These are phyloP conservation scores for Diplocarpon mali DNA, from an alignment of 2,329 filamentous ascomycete species.

Conservation along the genomic window DNA sequence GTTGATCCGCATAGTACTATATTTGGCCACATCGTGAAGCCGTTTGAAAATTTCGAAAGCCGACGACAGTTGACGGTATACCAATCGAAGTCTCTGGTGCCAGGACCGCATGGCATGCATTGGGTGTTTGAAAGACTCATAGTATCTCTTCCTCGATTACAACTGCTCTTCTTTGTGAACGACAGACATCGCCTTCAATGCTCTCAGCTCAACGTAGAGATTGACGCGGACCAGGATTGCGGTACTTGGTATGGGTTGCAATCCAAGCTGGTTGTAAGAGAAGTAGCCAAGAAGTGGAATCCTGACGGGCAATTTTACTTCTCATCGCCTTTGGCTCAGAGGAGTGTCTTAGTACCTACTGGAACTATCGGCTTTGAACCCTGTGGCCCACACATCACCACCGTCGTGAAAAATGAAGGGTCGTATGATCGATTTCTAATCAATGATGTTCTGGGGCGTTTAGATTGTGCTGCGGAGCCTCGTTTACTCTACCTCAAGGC, in stretches of 20 bases:
- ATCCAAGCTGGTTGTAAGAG: slow-evolving; percentile 46
- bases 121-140: too few species aligned
- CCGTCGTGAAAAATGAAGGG: slow-evolving; percentile 29
- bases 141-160: slow-evolving; percentile 28
- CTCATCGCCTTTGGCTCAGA: slow-evolving; percentile 18
- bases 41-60: slow-evolving; percentile 41
- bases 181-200: slow-evolving; percentile 32
- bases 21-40: slow-evolving; percentile 29
- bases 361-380: slow-evolving; percentile 28
- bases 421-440: slow-evolving; percentile 41
- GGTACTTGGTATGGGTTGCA: slow-evolving; percentile 49
- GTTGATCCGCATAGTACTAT: slow-evolving; percentile 38
- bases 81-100: slow-evolving; percentile 32
- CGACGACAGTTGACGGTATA: slow-evolving; percentile 33
- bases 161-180: slow-evolving; percentile 44
- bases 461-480: slow-evolving; percentile 48
- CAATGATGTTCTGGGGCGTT: slow-evolving; percentile 40
- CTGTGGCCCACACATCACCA: slow-evolving; percentile 32
- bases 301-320: too few species aligned
- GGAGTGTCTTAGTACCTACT: slow-evolving; percentile 42
- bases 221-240: slow-evolving; percentile 46
- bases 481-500: slow-evolving; percentile 44
- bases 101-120: slow-evolving; percentile 34
- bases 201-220: slow-evolving; percentile 36
- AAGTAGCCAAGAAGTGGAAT: slow-evolving; percentile 13